These are phyloP conservation scores for Dalbergia oliveri DNA, from an alignment of 306 rosid species.

Conservation along the genomic window DNA sequence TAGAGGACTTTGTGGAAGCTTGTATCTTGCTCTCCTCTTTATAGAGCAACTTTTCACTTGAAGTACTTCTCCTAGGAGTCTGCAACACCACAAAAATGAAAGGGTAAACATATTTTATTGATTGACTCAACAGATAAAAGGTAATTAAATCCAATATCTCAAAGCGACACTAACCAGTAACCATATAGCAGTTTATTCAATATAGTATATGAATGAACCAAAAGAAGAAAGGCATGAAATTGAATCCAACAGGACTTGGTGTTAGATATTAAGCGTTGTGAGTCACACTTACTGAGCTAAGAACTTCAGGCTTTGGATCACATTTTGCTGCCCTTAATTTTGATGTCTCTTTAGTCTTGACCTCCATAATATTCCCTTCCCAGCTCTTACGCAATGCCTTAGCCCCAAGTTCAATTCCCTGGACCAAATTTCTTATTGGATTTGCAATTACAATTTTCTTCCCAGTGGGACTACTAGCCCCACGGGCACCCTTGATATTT, in stretches of 20 bases:
- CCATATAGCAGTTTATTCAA: background rate
- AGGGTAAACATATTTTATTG: constrained; percentile 38
- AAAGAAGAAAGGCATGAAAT: background rate
- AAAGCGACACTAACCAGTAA: background rate
- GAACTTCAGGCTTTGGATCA: constrained; percentile 72
- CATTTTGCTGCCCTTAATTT: constrained; percentile 64
- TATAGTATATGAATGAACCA: background rate
- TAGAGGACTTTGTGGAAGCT: constrained; percentile 54
- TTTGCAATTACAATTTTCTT: constrained; percentile 64
- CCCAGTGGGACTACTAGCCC: constrained; percentile 66
- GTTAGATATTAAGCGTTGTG: background rate
- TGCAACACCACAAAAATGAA: constrained; percentile 48
- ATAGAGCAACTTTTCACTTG: constrained; percentile 71
- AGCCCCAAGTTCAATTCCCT: constrained; percentile 90
- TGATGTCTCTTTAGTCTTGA: constrained; percentile 70
- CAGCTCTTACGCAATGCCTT: constrained; percentile 97
- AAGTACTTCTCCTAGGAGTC: constrained; percentile 86
- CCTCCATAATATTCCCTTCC: constrained; percentile 93
- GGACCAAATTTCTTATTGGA: constrained; percentile 72
- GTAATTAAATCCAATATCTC: background rate
- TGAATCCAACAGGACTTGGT: constrained; percentile 4
- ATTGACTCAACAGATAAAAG: constrained; percentile 37
- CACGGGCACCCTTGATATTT: constrained; percentile 68
- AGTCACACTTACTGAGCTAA: constrained; percentile 70
- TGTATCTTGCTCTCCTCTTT: constrained; percentile 77